Base-by-base conservation (phyloP, 2,329 filamentous ascomycete genomes). In the Hymenoscyphus occultus region DNA sequence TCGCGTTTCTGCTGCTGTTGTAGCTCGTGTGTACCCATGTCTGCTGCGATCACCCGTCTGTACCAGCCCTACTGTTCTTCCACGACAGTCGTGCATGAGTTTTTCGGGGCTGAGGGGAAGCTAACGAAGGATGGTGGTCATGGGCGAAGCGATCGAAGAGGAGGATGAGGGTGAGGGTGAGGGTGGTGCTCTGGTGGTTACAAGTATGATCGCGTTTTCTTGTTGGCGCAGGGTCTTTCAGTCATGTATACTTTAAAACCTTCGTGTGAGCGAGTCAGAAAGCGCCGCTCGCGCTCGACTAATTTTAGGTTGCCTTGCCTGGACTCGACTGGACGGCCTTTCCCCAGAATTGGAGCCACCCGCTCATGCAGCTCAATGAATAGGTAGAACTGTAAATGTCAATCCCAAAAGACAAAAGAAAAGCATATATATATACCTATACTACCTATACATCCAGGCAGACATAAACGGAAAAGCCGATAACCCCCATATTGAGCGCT, bases 1-100 rank as follows among this genome's bases (percentile, higher is more conserved):
- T 71, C 69, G 60, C 68, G 69, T 60, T 71, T 71, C 59, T 63
- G 31, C 39, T 54, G 56, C 22, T 56, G 48, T 58, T 56, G 57
- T 39, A 60, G 63, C 57, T 57, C 39, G 16, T 62, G 60, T 48
- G 58, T 62, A 65, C 60, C 66, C 61, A 63, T 59, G 22, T 22
- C 45, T 63, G 54, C 61, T 62, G 60, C 60, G 54, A 58, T 63
- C 54, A 48, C 61, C 61, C 61, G 61, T 63, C 61, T 56, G 5
- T 12, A 51, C 40, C 39, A n/a, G 56, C 56, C 28, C 56, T 57
- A 32, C 56, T 57, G 31, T 32, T 57, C 56, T 54, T 54, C 48
- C 48, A 54, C 48, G n/a, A 54, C 48, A 54, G 48, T 54, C 22
- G 5, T 54, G 48, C 48, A 54, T 54, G 48, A 13, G 48, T 22